phyloP scores from a whole-genome alignment of 495 filamentous ascomycete species.

The Penicillium paradoxum region DNA sequence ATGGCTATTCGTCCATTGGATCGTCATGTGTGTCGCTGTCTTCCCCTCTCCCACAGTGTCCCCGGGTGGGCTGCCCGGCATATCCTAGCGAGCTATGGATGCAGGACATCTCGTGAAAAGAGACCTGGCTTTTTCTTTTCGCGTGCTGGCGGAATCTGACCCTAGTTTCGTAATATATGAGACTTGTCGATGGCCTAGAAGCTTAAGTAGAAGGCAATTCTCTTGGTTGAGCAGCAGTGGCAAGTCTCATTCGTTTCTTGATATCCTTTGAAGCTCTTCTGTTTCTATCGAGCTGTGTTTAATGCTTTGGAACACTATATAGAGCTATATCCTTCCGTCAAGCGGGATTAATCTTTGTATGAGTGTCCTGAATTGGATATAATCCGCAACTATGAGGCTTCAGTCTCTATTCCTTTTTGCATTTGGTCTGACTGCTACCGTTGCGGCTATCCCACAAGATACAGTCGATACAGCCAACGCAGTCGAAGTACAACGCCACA shows the following conservation, averaged over 20 bases:
- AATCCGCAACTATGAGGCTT: neutral
- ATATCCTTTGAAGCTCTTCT: neutral
- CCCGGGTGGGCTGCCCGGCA: neutral
- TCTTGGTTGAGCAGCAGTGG: neutral
- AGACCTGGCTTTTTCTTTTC: neutral
- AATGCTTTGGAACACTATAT: neutral
- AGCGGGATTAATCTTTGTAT: neutral
- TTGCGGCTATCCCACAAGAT: neutral
- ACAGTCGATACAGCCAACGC: neutral
- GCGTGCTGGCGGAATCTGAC: neutral
- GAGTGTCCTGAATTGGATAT: neutral
- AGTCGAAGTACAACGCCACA: neutral
- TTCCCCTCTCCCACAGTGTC: neutral
- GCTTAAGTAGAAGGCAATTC: neutral
- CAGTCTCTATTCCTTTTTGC: neutral
- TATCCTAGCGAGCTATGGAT: slow-evolving; percentile 3
- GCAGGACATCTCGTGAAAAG: slow-evolving; percentile 2
- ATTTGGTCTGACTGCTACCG: slow-evolving; percentile 1
- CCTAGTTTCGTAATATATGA: neutral
- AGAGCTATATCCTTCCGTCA: neutral
- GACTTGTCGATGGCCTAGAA: neutral
- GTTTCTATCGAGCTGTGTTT: neutral
- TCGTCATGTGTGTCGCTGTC: neutral
- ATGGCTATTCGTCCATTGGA: neutral
- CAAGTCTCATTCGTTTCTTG: neutral